Percentiles rank a stretch among this genome's conserved stretches.
These are phyloP conservation scores for Ophiostoma pallidulum DNA, from an alignment of 2,329 filamentous ascomycete species.

Conservation along the genomic window DNA sequence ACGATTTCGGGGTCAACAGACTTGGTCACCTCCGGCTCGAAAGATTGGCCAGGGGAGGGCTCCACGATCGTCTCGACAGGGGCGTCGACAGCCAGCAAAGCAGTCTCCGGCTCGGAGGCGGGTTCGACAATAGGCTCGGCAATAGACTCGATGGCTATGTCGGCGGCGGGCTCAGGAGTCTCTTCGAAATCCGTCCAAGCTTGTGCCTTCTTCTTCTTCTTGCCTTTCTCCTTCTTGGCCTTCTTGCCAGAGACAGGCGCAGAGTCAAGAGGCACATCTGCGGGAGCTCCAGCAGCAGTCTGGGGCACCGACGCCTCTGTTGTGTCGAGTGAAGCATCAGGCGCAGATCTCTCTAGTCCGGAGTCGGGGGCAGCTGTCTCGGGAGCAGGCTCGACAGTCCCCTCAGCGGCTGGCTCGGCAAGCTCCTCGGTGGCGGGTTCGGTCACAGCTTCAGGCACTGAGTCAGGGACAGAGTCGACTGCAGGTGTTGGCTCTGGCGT, in stretches of 20 bases:
- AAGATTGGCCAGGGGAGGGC: neutral
- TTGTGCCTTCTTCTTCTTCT: constrained; percentile 8
- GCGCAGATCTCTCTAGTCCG: neutral
- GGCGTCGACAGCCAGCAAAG: too few relatives aligned
- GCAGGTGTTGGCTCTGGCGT: neutral
- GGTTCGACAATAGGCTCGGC: too few relatives aligned
- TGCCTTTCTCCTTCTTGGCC: constrained; percentile 11
- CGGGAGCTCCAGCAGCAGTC: neutral
- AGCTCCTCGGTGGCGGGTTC: neutral
- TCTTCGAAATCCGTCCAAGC: neutral
- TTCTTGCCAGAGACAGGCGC: constrained; percentile 3
- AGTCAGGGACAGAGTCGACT: too few relatives aligned
- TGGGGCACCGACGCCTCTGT: neutral
- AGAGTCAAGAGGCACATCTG: neutral
- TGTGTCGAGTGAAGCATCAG: too few relatives aligned
- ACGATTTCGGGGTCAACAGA: too few relatives aligned
- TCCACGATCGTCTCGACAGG: neutral
- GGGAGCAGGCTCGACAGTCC: constrained; percentile 1
- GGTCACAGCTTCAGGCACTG: neutral
- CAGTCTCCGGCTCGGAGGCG: too few relatives aligned
- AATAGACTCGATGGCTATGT: too few relatives aligned
- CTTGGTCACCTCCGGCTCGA: neutral
- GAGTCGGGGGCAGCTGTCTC: neutral
- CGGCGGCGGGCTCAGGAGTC: neutral
- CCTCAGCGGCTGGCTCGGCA: neutral